These are phyloP conservation scores for Colletotrichum kahawae DNA, from an alignment of 2,329 filamentous ascomycete genomes.

Conservation along the genomic window DNA sequence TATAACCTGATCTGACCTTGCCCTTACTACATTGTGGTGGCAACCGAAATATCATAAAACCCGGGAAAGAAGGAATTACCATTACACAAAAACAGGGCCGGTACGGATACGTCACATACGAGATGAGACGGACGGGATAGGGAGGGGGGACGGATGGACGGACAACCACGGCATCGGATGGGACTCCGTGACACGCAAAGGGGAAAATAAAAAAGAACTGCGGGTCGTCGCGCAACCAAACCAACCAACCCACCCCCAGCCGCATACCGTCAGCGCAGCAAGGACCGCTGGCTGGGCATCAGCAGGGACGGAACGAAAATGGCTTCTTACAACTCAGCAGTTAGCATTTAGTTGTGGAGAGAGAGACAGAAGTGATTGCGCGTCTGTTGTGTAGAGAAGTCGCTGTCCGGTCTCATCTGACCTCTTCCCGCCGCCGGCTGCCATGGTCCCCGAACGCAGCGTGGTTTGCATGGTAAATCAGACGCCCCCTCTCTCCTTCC, in stretches of 20 bases:
- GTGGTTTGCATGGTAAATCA: background rate
- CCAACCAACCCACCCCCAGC: background rate
- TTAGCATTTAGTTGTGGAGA: background rate
- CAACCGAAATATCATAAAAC: background rate
- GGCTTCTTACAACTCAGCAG: background rate
- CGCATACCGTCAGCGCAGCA: background rate
- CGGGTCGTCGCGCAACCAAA: background rate
- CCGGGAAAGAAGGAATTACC: background rate
- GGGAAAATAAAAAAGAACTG: background rate
- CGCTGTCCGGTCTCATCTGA: slow-evolving; percentile 18
- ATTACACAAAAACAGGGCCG: background rate
- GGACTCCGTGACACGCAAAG: background rate
- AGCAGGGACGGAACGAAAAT: no score
- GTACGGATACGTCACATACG: background rate
- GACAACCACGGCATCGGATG: background rate
- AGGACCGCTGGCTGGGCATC: background rate
- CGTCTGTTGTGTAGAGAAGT: slow-evolving; percentile 5
- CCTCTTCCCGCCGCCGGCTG: background rate
- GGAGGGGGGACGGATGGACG: background rate
- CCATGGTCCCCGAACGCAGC: background rate
- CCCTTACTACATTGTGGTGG: background rate
- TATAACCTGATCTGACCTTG: background rate
- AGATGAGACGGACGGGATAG: background rate
- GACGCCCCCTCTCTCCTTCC: background rate
- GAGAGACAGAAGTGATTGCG: background rate